A percentile compares a stretch with the other conserved stretches of the same genome.
Conservation (phyloP, 768 basidiomycete genomes). For the Kwoniella sp. region DNA sequence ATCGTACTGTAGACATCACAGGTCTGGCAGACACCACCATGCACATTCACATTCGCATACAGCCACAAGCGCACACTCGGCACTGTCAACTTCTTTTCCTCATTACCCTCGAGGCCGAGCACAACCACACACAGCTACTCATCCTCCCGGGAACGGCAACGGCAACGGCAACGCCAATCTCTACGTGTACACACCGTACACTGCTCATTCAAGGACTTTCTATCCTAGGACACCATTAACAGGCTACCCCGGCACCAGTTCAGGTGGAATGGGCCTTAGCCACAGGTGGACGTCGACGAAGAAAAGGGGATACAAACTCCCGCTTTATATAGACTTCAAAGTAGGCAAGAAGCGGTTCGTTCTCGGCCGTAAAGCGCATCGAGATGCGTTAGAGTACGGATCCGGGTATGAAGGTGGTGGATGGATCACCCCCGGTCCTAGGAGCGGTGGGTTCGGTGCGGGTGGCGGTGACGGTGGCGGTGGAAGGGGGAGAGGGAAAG, state of each 20-base stretch:
- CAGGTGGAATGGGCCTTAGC: no score
- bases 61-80: not conserved
- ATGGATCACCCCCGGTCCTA: not conserved
- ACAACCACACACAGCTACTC: not conserved
- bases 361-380: not conserved
- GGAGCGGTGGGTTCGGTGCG: no score
- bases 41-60: not conserved
- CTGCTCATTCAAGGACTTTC: not conserved
- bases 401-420: not conserved
- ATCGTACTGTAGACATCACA: no score
- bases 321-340: conserved; percentile 6
- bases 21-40: no score
- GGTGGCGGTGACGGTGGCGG: not conserved
- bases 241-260: not conserved
- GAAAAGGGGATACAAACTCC: not conserved
- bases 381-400: not conserved
- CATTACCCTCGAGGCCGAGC: not conserved
- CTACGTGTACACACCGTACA: not conserved
- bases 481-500: not conserved
- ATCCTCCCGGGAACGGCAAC: not conserved
- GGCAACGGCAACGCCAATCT: not conserved
- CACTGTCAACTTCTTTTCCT: not conserved
- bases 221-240: not conserved
- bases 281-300: not conserved
- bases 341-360: not conserved